A percentile compares a stretch with the other conserved stretches of the same genome.
These are phyloP conservation scores for Trichophyton verrucosum DNA, from an alignment of 2,329 filamentous ascomycete genomes.

Conservation along the genomic window DNA sequence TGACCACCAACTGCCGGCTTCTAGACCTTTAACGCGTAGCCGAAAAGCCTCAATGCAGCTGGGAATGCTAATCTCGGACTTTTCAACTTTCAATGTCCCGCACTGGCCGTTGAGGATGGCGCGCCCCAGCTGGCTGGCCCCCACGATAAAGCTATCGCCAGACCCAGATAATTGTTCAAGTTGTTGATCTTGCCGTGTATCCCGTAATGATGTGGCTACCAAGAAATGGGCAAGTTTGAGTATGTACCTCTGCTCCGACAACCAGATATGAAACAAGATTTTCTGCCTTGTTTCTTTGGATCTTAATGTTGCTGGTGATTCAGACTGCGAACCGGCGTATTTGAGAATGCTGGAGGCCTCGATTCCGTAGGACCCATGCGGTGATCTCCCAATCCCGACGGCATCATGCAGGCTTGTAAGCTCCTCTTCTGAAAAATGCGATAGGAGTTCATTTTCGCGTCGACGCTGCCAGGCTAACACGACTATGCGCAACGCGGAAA, in stretches of 20 bases:
- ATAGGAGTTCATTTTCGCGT: conserved; percentile 57
- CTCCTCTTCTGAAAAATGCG: conserved; percentile 65
- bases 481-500: conserved; percentile 66
- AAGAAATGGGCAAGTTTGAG: conserved; percentile 49
- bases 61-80: conserved; percentile 17
- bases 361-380: conserved; percentile 5
- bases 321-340: conserved; percentile 15
- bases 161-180: not conserved
- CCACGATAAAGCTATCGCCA: not conserved
- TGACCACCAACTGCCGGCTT: conserved; percentile 33
- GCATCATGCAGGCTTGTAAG: conserved; percentile 62
- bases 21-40: conserved; percentile 24
- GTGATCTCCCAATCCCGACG: conserved; percentile 19
- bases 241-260: conserved; percentile 58
- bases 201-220: conserved; percentile 23
- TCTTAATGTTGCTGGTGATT: conserved; percentile 42
- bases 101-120: not conserved
- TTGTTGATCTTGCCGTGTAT: conserved; percentile 6
- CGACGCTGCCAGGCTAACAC: conserved; percentile 75
- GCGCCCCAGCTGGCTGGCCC: conserved; percentile 5
- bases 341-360: conserved; percentile 26
- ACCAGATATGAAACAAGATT: conserved; percentile 58
- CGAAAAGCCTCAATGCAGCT: conserved; percentile 26
- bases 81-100: not conserved
- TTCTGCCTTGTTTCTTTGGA: conserved; percentile 49